Conservation (phyloP, 78 protist species). For the Dictyostelium purpureum region DNA sequence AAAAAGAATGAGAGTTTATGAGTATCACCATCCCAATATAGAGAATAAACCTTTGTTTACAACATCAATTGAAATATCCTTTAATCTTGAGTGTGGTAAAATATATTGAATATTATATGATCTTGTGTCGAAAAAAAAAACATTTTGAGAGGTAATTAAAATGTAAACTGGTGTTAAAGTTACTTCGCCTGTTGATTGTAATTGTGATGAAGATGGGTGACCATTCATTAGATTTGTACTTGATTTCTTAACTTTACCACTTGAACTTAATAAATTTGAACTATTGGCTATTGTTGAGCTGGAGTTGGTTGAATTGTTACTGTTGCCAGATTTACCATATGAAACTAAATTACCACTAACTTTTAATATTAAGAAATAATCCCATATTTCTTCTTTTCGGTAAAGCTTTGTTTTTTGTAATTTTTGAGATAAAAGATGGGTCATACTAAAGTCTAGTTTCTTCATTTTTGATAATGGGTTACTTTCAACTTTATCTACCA, state of each 20-base stretch:
- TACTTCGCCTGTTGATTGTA: neutral
- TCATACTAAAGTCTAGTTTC: constrained; percentile 21
- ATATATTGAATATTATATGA: neutral
- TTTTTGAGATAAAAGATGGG: neutral
- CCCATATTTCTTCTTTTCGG: constrained; percentile 49
- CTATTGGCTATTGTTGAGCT: neutral
- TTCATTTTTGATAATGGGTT: constrained; percentile 12
- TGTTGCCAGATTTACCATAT: neutral
- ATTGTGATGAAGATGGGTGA: neutral
- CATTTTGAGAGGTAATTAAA: constrained; percentile 12
- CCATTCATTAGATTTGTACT: neutral
- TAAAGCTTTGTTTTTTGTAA: constrained; percentile 31
- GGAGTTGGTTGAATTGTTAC: neutral
- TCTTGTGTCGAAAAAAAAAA: constrained; percentile 38
- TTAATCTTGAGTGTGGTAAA: constrained; percentile 43
- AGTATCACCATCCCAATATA: constrained; percentile 8
- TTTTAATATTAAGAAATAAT: constrained; percentile 11
- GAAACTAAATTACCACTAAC: constrained; percentile 29
- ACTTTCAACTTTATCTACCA: neutral
- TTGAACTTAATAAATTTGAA: neutral
- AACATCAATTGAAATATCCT: constrained; percentile 38
- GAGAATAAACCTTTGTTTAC: constrained; percentile 42
- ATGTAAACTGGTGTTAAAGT: constrained; percentile 30
- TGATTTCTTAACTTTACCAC: constrained; percentile 10
- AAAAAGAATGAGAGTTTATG: constrained; percentile 23